Evolutionary conservation across 1,284 basidiomycete genomes (phyloP).

Genomic region (Malassezia cuniculi): DNA sequence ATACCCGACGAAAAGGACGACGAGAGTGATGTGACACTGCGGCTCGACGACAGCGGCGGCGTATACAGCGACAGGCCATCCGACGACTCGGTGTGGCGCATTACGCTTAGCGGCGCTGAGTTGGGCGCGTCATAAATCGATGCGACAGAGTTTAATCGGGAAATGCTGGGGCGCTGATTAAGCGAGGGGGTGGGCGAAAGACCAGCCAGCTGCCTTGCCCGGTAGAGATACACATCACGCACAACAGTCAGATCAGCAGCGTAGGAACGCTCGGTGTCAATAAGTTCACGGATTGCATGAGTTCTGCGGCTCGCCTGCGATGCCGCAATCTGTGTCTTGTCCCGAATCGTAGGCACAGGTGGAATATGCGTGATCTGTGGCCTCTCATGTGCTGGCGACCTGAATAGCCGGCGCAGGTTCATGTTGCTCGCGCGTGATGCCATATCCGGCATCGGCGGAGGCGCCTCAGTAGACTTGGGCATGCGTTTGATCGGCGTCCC

Average conservation of each 20-base stretch:
- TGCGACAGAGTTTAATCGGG: no score
- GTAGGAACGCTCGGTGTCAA: slow-evolving; percentile 65
- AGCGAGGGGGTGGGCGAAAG: slow-evolving; percentile 20
- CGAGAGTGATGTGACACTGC: background rate
- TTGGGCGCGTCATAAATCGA: no score
- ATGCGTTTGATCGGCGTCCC: no score
- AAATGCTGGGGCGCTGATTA: no score
- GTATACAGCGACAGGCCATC: slow-evolving; percentile 1
- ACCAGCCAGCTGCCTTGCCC: slow-evolving; percentile 39
- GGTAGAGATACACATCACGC: slow-evolving; percentile 58
- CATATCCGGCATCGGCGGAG: background rate
- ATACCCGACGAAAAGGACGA: no score
- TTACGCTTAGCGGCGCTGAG: no score
- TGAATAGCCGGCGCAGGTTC: slow-evolving; percentile 10
- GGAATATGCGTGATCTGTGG: no score
- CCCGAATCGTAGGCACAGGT: no score
- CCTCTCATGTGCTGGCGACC: no score
- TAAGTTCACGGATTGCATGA: slow-evolving; percentile 64
- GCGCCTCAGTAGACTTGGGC: background rate
- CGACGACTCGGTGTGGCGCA: no score
- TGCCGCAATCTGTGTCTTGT: no score
- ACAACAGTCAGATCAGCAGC: slow-evolving; percentile 74
- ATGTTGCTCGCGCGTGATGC: background rate
- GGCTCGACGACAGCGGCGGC: background rate
- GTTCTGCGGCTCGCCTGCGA: no score